phyloP scores from a whole-genome alignment of 345 rosid species.

The Eucalyptus globulus region DNA sequence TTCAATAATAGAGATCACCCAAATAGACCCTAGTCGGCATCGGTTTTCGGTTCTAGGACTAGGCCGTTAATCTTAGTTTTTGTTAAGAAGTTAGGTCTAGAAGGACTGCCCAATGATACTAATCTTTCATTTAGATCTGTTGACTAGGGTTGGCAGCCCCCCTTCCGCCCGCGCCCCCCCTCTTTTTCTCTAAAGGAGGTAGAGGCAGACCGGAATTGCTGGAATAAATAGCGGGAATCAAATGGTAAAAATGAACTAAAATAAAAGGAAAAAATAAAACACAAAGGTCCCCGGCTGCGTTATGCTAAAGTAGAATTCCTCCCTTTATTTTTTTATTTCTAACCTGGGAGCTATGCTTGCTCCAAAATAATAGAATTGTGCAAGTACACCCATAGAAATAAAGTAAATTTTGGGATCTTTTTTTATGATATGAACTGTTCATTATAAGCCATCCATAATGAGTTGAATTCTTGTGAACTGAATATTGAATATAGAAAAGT shows the following conservation, averaged over 20 bases:
- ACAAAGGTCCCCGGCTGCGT: not conserved
- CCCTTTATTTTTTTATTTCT: too few relatives aligned
- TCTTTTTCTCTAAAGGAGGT: too few relatives aligned
- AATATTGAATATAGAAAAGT: not conserved
- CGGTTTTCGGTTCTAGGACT: not conserved
- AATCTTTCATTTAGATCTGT: too few relatives aligned
- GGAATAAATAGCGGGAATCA: not conserved
- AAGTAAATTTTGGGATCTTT: not conserved
- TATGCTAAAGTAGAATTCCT: too few relatives aligned
- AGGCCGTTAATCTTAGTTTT: not conserved
- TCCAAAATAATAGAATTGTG: not conserved
- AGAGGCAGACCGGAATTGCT: too few relatives aligned
- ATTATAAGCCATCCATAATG: not conserved
- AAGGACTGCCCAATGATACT: too few relatives aligned
- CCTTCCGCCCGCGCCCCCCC: too few relatives aligned
- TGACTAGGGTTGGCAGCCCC: too few relatives aligned
- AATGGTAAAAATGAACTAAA: too few relatives aligned
- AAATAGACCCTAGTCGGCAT: not conserved
- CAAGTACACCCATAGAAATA: not conserved
- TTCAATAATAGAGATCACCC: too few relatives aligned
- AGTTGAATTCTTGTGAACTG: too few relatives aligned
- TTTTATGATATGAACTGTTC: not conserved
- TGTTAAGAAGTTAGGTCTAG: not conserved
- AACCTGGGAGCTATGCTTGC: too few relatives aligned
- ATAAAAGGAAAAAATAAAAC: not conserved